Percentiles rank a stretch among this genome's conserved stretches.
Conservation (phyloP, 371 early-diverging fungal species). For the Phascolomyces articulosus region DNA sequence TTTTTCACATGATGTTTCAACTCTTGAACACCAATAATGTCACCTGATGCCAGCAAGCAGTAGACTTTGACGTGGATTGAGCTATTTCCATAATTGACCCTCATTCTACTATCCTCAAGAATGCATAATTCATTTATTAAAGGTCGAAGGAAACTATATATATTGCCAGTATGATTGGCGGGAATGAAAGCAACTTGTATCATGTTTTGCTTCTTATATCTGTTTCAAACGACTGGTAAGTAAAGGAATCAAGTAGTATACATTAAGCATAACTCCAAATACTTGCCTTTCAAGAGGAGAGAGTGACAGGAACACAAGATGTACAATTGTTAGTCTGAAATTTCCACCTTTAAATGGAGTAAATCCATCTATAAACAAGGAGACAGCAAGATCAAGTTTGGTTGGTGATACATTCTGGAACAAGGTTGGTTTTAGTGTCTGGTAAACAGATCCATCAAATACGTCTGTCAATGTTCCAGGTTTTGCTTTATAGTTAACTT, state of each 20-base stretch:
- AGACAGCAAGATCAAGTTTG: not conserved
- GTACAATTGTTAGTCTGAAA: not conserved
- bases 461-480: not conserved
- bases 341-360: not conserved
- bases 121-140: not conserved
- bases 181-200: constrained; percentile 5
- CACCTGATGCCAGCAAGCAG: not conserved
- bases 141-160: not conserved
- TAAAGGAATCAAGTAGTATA: too few species aligned
- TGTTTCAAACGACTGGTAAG: not conserved
- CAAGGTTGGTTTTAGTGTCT: not conserved
- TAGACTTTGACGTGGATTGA: not conserved
- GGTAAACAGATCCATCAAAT: not conserved
- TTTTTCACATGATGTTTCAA: too few species aligned
- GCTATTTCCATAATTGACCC: not conserved
- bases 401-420: not conserved
- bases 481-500: not conserved
- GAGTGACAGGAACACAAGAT: constrained; percentile 3
- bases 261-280: not conserved
- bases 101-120: not conserved
- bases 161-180: not conserved
- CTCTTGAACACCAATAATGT: not conserved
- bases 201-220: constrained; percentile 10
- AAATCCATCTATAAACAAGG: constrained; percentile 10
- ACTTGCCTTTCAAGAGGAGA: constrained; percentile 2